These are phyloP conservation scores for Lachancea lanzarotensis DNA, from an alignment of 805 yeast genomes.

Conservation along the genomic window DNA sequence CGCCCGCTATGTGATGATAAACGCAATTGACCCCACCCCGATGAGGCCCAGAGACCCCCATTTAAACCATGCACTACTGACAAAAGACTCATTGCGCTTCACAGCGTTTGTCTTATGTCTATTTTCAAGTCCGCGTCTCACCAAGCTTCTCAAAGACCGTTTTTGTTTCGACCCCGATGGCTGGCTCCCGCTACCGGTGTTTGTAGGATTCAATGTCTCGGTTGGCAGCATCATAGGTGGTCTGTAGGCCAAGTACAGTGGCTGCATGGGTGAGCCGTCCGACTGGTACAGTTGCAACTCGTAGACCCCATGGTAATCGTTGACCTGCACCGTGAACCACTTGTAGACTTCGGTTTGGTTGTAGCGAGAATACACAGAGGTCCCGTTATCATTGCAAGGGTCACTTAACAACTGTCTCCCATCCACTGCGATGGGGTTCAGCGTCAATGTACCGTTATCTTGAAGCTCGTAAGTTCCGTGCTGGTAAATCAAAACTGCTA, in stretches of 20 bases:
- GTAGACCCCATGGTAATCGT: conserved; percentile 78
- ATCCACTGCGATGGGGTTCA: conserved; percentile 76
- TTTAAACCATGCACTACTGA: conserved; percentile 21
- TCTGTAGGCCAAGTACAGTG: conserved; percentile 82
- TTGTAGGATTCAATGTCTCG: conserved; percentile 79
- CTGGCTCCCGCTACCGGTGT: conserved; percentile 18
- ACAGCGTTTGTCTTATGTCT: conserved; percentile 72
- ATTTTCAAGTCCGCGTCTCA: conserved; percentile 74
- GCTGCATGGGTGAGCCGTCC: conserved; percentile 77
- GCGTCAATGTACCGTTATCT: conserved; percentile 57
- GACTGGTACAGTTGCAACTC: conserved; percentile 65
- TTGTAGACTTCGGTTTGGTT: conserved; percentile 56
- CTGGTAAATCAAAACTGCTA: conserved; percentile 77
- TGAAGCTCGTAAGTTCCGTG: conserved; percentile 73
- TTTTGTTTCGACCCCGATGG: conserved; percentile 24
- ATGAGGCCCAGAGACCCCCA: conserved; percentile 23
- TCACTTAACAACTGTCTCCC: conserved; percentile 87
- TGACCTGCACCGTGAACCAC: conserved; percentile 54
- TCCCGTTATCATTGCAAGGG: conserved; percentile 67
- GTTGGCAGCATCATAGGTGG: conserved; percentile 98
- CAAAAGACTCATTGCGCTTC: conserved; percentile 12
- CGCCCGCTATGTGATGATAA: conserved; percentile 16
- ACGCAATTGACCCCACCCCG: conserved; percentile 26
- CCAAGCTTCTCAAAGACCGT: conserved; percentile 36
- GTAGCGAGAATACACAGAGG: conserved; percentile 65